phyloP scores from a whole-genome alignment of 192 early-diverging fungal genomes.

The Rhizophlyctis rosea region DNA sequence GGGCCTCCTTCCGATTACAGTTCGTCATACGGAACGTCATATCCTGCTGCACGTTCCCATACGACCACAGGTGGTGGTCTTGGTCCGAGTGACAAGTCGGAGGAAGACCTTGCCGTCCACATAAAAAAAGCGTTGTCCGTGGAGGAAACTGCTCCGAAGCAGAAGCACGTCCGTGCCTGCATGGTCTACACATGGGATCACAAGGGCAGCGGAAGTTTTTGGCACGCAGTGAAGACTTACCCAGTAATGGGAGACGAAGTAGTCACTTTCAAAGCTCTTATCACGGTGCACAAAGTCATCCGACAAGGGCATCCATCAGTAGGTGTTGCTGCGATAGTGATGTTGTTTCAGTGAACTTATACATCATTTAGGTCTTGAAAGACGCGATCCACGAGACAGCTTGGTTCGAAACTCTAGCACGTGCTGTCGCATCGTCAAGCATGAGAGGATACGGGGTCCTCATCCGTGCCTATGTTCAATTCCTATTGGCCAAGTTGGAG shows the following conservation, averaged over 20 bases:
- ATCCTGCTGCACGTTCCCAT: too few species aligned
- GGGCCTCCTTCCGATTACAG: too few species aligned
- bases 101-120: conserved; percentile 78
- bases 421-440: conserved; percentile 17
- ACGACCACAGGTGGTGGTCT: too few species aligned
- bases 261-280: conserved; percentile 94
- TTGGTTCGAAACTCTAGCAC: conserved; percentile 77
- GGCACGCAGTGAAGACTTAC: conserved; percentile 79
- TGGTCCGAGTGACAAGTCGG: conserved; percentile 40
- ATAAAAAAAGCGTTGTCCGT: conserved; percentile 87
- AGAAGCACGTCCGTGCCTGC: conserved; percentile 89
- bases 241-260: conserved; percentile 91
- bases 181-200: conserved; percentile 96
- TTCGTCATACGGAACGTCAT: too few species aligned
- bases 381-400: conserved; percentile 74
- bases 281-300: conserved; percentile 93
- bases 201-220: conserved; percentile 80
- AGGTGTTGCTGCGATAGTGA: conserved; percentile 12
- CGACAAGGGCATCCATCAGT: conserved; percentile 84
- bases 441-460: conserved; percentile 65
- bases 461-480: conserved; percentile 87
- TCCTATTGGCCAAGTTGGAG: conserved; percentile 84
- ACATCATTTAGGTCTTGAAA: conserved; percentile 78
- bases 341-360: too few species aligned
- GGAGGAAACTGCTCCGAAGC: conserved; percentile 94